Evolutionary conservation across 2,329 filamentous ascomycete species (phyloP), one percentile per base, ranked within the genome.

Genomic region (Drechslera avenae): DNA sequence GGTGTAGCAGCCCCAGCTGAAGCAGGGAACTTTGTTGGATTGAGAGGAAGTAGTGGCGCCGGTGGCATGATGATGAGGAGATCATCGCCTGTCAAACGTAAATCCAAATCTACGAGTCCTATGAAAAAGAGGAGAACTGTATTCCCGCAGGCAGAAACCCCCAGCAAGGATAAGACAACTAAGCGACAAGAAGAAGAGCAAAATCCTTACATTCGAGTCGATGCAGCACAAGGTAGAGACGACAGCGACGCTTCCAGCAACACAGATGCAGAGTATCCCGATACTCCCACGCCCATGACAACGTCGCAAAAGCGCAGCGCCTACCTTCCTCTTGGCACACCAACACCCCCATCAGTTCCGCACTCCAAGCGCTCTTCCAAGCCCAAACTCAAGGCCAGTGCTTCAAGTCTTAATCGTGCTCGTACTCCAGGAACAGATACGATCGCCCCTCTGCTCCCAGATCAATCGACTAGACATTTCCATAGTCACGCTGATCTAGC

Each of bases 261-360:
- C 23, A 40, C 30, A 12, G 6, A 34, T 2, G 14, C 12, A 12
- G 54, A 57, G 2, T 48, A 49, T 3, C 63, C 62, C 8, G 58
- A 62, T 8, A 66, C 63, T 17, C 63, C 63, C 1, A 61, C 63
- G 0, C 62, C 62, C 7, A 54, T 64, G 36, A 48, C 59, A 9
- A 50, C 28, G 18, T 53, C 50, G n/a, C 62, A 65, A 26, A 53
- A 56, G 17, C 43, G 39, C 5, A 42, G 52, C 4, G 53, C 59
- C 2, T 60, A 65, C 30, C 39, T 45, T 10, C 59, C 59, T 2
- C 50, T 63, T 33, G 50, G 46, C 14, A 44, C 28, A 10, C 35
- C 36, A 14, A 43, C 23, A 9, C 17, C 30, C 9, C 26, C 26
- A 10, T 28, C 26, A 6, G 18, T 28, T n/a, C 16, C 42, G 3